phyloP scores from a whole-genome alignment of 441 rosid species.

The Syzygium malaccense region DNA sequence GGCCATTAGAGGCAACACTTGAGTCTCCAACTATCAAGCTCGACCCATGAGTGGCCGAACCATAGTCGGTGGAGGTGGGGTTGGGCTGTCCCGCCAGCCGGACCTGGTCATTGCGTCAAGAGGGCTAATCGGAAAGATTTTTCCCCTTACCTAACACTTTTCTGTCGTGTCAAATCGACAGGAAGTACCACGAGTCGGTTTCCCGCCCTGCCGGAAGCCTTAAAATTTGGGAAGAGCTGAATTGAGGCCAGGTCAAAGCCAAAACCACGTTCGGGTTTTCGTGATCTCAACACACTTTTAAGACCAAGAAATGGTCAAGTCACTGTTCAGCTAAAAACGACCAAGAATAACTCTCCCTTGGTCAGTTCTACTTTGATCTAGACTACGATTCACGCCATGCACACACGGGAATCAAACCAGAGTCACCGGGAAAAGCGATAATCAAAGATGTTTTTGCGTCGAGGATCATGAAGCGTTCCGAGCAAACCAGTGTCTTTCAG shows the following conservation, averaged over 20 bases:
- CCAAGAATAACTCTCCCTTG: neutral
- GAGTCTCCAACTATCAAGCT: neutral
- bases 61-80: neutral
- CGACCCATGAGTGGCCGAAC: neutral
- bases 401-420: neutral
- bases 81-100: neutral
- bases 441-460: neutral
- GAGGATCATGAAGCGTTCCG: neutral
- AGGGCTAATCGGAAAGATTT: neutral
- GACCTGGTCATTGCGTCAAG: neutral
- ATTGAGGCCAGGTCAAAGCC: neutral
- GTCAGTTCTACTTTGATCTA: neutral
- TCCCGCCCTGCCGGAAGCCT: neutral
- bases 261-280: neutral
- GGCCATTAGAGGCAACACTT: neutral
- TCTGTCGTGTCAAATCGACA: neutral
- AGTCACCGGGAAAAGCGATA: neutral
- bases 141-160: neutral
- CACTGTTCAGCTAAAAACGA: neutral
- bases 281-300: neutral
- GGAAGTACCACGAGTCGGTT: neutral
- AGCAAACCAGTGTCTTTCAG: neutral
- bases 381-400: neutral
- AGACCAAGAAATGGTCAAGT: neutral
- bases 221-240: neutral